Percentiles rank a stretch among this genome's conserved stretches.
Conservation (phyloP, 441 rosid genomes). For the Gossypium davidsonii region DNA sequence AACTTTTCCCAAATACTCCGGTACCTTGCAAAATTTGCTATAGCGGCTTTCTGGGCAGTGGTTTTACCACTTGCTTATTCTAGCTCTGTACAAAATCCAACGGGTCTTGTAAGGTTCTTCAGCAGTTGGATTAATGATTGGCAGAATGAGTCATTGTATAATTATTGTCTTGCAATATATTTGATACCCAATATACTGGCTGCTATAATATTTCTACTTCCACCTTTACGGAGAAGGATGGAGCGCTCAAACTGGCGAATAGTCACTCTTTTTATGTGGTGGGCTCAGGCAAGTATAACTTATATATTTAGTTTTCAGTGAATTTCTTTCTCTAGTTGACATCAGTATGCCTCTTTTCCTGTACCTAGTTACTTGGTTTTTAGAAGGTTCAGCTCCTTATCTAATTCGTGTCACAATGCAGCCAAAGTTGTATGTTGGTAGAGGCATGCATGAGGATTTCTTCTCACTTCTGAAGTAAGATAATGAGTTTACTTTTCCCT, state of each 20-base stretch:
- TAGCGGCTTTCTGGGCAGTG: constrained; percentile 87
- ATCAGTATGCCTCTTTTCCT: background rate
- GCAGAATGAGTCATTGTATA: constrained; percentile 58
- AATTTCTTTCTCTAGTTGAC: background rate
- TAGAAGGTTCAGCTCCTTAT: background rate
- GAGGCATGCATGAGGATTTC: constrained; percentile 88
- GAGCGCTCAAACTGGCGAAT: constrained; percentile 82
- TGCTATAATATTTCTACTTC: constrained; percentile 68
- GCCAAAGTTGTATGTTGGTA: constrained; percentile 79
- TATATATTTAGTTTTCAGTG: background rate
- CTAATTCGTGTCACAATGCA: constrained; percentile 15
- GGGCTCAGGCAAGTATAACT: constrained; percentile 85
- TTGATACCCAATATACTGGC: constrained; percentile 78
- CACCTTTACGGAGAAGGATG: constrained; percentile 70
- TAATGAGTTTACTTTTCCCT: constrained; percentile 2
- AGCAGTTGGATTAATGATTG: constrained; percentile 62
- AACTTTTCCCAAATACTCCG: constrained; percentile 74
- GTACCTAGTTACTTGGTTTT: background rate
- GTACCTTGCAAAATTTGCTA: constrained; percentile 64
- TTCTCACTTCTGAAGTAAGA: constrained; percentile 70
- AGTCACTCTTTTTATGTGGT: constrained; percentile 84
- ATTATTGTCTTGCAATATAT: constrained; percentile 75
- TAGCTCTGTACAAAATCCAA: constrained; percentile 67
- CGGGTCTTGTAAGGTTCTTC: constrained; percentile 64
- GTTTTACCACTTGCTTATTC: constrained; percentile 76